Base-by-base conservation (phyloP, 2,329 filamentous ascomycete genomes). In the Colletotrichum sp. region DNA sequence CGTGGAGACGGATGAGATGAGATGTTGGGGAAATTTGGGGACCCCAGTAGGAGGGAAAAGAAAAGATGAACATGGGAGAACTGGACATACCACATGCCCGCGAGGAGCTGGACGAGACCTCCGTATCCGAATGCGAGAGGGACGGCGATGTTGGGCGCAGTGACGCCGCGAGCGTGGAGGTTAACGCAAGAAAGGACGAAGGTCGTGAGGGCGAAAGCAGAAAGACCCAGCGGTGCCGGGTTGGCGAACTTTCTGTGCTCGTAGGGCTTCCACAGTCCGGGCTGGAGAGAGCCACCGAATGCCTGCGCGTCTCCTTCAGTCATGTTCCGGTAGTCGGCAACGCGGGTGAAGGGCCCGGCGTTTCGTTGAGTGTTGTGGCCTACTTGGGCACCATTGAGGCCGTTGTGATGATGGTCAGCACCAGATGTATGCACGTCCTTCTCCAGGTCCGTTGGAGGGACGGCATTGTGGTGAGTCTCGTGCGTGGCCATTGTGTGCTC, bases 171-270 rank as follows among this genome's bases (percentile, higher is more conserved):
- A 4, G 92, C 87, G 69, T 91, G 88, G 84, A 95, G 88, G 87
- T 96, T 96, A 86, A 96, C 88, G 80, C 90, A 87, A 34, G 93
- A 94, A 65, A 96, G 90, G 48, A 96, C 91, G 83, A 96, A 96
- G 15, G 94, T 96, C 70, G 94, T 96, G 81, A 96, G 88, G 77
- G 94, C 95, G 87, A 96, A 96, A 82, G 93, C 94, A 77, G 88
- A 91, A 65, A 96, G 91, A 78, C 95, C 94, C 52, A 96, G 89
- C 34, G 94, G 94, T 69, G 93, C 94, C 6, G 94, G 94, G 86
- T 96, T 96, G 87, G 90, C 94, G 84, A 96, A 91, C 87, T 94
- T 94, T 85, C 93, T 92, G 82, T 91, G 89, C 85, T 91, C 90
- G 68, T 87, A 86, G 10, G 92, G 87, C 84, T 89, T 91, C 88